A percentile compares a stretch with the other conserved stretches of the same genome.
These are phyloP conservation scores for Saccharomycopsis capsularis DNA, from an alignment of 805 yeast species.

Conservation along the genomic window DNA sequence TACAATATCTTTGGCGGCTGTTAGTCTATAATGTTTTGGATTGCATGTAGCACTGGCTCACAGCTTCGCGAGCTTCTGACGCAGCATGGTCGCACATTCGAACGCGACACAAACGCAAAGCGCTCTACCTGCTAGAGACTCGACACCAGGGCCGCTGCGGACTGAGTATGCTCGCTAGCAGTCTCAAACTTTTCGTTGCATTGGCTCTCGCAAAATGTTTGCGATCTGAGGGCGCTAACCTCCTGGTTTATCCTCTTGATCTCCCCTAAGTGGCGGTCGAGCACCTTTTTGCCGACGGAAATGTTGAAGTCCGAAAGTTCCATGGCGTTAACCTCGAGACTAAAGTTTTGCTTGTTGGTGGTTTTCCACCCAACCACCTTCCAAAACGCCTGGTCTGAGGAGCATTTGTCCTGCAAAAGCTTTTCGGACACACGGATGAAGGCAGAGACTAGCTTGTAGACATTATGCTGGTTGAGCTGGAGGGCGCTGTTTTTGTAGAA, in stretches of 20 bases:
- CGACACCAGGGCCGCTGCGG: no score
- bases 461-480: neutral
- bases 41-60: no score
- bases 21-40: no score
- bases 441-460: constrained; percentile 9
- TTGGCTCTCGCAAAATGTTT: no score
- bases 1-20: no score
- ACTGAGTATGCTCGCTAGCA: no score
- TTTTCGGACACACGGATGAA: constrained; percentile 9
- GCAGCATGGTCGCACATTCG: no score
- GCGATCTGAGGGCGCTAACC: neutral
- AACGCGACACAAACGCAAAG: no score
- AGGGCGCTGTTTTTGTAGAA: neutral
- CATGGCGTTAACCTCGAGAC: constrained; percentile 7
- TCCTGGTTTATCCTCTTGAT: neutral
- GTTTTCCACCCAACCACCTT: constrained; percentile 10
- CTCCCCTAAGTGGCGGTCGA: constrained; percentile 6
- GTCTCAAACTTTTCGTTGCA: no score
- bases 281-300: neutral
- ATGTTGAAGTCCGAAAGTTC: constrained; percentile 7
- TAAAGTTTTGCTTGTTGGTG: neutral
- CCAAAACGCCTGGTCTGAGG: neutral
- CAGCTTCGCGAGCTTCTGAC: no score
- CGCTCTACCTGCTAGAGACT: no score
- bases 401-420: constrained; percentile 3